A percentile compares a stretch with the other conserved stretches of the same genome.
Evolutionary conservation across 129 eudicot genomes (phyloP).

Genomic region (Centella asiatica): DNA sequence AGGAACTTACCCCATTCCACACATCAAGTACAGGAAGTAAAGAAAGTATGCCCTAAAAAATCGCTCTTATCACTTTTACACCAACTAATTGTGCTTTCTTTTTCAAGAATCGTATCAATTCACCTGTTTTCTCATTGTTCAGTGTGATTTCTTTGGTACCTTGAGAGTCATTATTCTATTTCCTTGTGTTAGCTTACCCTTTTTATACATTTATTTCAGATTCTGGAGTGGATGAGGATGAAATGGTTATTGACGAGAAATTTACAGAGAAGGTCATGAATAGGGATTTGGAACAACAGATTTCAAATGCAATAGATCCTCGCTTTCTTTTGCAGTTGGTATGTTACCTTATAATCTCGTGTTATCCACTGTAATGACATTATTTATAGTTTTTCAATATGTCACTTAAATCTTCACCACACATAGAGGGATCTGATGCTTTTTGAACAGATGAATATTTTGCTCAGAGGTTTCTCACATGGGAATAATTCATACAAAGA

Average conservation of each 20-base stretch:
- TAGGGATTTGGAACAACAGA: conserved; percentile 65
- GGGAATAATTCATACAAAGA: conserved; percentile 34
- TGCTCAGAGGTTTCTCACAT: conserved; percentile 50
- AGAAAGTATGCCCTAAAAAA: conserved; percentile 35
- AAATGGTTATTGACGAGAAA: conserved; percentile 60
- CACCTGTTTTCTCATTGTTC: not conserved
- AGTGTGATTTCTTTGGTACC: conserved; percentile 1
- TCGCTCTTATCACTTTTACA: not conserved
- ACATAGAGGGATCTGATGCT: not conserved
- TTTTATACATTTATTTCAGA: conserved; percentile 22
- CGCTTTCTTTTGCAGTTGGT: conserved; percentile 87
- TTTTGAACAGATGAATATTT: conserved; percentile 59
- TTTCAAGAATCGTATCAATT: not conserved
- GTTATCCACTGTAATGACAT: not conserved
- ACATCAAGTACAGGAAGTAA: conserved; percentile 39
- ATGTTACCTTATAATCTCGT: conserved; percentile 16
- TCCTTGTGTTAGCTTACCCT: not conserved
- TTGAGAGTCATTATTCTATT: not conserved
- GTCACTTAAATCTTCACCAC: not conserved
- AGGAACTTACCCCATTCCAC: conserved; percentile 69
- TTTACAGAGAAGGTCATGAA: conserved; percentile 29
- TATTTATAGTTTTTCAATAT: conserved; percentile 3
- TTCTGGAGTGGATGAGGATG: conserved; percentile 54
- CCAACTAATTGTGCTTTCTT: conserved; percentile 4
- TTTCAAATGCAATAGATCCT: conserved; percentile 70